Base-by-base conservation (phyloP, 208 protist genomes). In the Porcisia hertigi region DNA sequence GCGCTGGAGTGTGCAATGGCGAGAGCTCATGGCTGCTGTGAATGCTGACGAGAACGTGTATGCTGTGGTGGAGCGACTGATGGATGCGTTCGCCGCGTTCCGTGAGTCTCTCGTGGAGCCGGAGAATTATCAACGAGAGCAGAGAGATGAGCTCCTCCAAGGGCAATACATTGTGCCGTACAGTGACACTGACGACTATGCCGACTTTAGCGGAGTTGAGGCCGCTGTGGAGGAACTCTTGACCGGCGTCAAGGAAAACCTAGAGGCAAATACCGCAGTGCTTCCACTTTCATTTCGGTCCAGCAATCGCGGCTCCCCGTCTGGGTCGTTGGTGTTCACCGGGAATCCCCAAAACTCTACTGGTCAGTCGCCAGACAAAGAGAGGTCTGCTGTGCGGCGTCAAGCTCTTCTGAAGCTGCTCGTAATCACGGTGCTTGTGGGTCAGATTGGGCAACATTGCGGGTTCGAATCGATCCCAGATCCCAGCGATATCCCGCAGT, bases 1-100 rank as follows among this genome's bases (percentile, higher is more conserved):
- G 14, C 86, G 95, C 62, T 79, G 79, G 23, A 86, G 98, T 69
- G 73, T 98, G 11, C 79, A 92, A 14, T 92, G 96, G 80, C 77
- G 85, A n/a, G 86, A 98, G 66, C 92, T 99, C 70, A 88, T 93
- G 85, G 83, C 87, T 12, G 85, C 90, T 23, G 79, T 95, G 23
- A 80, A 91, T 73, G 57, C 53, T 11, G 76, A 85, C 36, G 76
- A 71, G 1, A 57, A 39, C 0, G 69, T 81, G 8, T 76, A 76
- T 52, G 52, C 71, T 30, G 69, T 84, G 2, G 87, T 92, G 74
- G 81, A 78, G 87, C 81, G 89, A 75, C 30, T 98, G 41, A 83
- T 59, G 34, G 76, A 77, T 20, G 75, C 84, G 30, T 80, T 88
- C 53, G 71, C 80, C n/a, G 62, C 69, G 12, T 95, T 95, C 59